A percentile compares a stretch with the other conserved stretches of the same genome.
phyloP scores from a whole-genome alignment of 2,329 filamentous ascomycete genomes.

The Fusarium nelsonii region DNA sequence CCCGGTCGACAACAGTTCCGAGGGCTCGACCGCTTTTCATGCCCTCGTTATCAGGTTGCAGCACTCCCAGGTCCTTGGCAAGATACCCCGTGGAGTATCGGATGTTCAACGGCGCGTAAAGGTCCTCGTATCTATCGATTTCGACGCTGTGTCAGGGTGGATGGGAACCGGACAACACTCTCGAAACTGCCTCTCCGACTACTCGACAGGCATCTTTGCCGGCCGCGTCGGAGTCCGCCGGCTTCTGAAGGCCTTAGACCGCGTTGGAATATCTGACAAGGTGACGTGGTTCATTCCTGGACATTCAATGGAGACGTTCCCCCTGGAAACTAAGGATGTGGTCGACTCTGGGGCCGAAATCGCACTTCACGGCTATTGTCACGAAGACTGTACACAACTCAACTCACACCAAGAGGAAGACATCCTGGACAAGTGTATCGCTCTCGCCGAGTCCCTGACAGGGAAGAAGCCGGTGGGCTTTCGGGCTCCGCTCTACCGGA shows the following conservation, averaged over 20 bases:
- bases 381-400: constrained; percentile 4
- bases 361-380: constrained; percentile 6
- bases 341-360: constrained; percentile 52
- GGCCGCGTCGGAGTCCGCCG: constrained; percentile 60
- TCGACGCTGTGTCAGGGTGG: constrained; percentile 66
- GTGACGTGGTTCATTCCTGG: constrained; percentile 66
- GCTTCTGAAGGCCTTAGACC: constrained; percentile 55
- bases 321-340: constrained; percentile 52
- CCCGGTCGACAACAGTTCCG: not conserved
- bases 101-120: constrained; percentile 40
- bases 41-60: not conserved
- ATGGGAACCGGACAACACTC: constrained; percentile 65
- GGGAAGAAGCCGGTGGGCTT: constrained; percentile 1
- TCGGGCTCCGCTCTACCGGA: constrained; percentile 9
- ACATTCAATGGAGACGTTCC: constrained; percentile 63
- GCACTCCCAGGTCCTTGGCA: not conserved
- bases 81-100: not conserved
- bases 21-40: not conserved
- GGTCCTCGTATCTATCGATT: constrained; percentile 54
- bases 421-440: constrained; percentile 2
- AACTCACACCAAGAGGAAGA: not conserved
- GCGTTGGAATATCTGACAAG: constrained; percentile 59
- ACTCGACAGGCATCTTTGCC: constrained; percentile 23
- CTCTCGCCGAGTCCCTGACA: not conserved
- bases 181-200: constrained; percentile 31